Conservation (phyloP, 768 basidiomycete species). For the Podaxis pistillaris region DNA sequence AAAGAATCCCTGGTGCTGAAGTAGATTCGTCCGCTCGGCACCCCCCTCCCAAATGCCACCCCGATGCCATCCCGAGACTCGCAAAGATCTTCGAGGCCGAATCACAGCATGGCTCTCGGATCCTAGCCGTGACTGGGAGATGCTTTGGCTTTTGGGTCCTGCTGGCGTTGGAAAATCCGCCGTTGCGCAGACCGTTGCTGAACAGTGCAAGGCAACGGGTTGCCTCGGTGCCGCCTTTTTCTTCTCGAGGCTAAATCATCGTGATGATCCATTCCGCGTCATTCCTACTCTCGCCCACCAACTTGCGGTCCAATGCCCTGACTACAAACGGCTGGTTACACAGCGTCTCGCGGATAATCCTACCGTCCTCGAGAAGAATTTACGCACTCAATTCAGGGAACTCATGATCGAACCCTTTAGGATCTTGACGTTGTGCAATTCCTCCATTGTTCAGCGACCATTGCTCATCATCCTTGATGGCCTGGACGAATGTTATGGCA, state of each 20-base stretch:
- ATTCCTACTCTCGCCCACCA: neutral
- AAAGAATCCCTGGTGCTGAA: neutral
- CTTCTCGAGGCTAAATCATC: neutral
- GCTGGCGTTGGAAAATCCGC: slow-evolving; percentile 5
- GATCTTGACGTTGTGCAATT: neutral
- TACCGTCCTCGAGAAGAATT: neutral
- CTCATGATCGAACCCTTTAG: neutral
- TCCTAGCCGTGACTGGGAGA: neutral
- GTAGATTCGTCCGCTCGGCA: neutral
- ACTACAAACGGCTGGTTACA: neutral
- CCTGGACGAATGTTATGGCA: neutral
- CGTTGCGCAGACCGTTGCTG: neutral
- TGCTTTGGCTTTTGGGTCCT: neutral
- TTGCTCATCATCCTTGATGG: neutral
- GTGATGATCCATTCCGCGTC: neutral
- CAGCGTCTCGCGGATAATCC: neutral
- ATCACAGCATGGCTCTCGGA: neutral
- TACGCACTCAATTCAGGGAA: neutral
- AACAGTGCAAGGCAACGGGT: neutral
- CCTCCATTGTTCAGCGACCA: neutral
- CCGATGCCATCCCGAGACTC: neutral
- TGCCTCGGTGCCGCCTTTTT: neutral
- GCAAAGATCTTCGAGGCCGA: neutral
- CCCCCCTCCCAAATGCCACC: neutral
- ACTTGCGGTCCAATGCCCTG: neutral